Evolutionary conservation across 768 basidiomycete genomes (phyloP), one percentile per base, ranked within the genome.

Genomic region (Tremella mesenterica): DNA sequence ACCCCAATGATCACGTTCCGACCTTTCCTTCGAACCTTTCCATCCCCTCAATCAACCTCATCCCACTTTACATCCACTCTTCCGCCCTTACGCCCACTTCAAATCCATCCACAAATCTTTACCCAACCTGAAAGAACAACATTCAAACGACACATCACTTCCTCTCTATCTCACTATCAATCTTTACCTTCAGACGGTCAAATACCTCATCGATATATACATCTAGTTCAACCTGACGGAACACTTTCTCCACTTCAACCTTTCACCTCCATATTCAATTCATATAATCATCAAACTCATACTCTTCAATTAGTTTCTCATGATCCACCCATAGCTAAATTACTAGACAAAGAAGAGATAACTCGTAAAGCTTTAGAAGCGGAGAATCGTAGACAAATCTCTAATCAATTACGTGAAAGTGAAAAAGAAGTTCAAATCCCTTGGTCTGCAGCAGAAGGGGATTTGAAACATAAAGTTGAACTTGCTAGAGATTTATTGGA

Each of bases 391-490:
- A 57, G 56, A 2, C 60, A 58, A 25, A 26, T 59, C 34, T 48
- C 52, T 26, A 49, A 55, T 2, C 59, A 59, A 29, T 51, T 57
- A n/a, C 60, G 52, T 1, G 44, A 59, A 12, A 63, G 69, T 45
- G 64, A 65, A 29, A 65, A 64, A 44, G 67, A 70, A 45, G 60
- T 73, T 25, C 69, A 70, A 45, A 58, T 73, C 4, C 59, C 61
- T n/a, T 73, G 71, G 71, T 57, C 59, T n/a, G 56, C 57, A 26
- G 71, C 65, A 1, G 31, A 45, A 18, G 69, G 67, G 0, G 71
- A 73, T 52, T 33, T 73, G 46, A 25, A 45, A 25, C 65, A 67
- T 50, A 73, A 73, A 52, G 25, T 64, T 12, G 47, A 52, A 7
- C 30, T 58, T n/a, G 63, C 67, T 6, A 61, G 57, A 33, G 41